Evolutionary conservation across 2,329 filamentous ascomycete species (phyloP).

Genomic region (Clarireedia hainanense): DNA sequence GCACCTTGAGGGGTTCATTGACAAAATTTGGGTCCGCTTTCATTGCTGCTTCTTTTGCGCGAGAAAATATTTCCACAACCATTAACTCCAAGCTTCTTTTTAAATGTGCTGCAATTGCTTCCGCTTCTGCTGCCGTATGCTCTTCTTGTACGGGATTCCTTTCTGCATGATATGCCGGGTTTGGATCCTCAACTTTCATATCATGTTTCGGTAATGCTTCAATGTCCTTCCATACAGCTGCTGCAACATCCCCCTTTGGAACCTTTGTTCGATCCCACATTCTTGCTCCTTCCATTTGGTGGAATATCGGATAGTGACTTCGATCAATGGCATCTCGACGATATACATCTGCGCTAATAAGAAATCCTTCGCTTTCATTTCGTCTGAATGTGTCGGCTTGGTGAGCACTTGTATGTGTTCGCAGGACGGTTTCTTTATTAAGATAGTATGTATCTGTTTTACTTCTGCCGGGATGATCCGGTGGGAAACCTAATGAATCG

Average conservation of each 20-base stretch:
- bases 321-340: slow-evolving; percentile 89
- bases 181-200: slow-evolving; percentile 75
- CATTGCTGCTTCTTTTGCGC: slow-evolving; percentile 60
- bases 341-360: slow-evolving; percentile 92
- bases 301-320: slow-evolving; percentile 93
- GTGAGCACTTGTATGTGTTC: slow-evolving; percentile 93
- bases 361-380: slow-evolving; percentile 69
- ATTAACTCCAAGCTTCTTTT: slow-evolving; percentile 85
- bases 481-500: slow-evolving; percentile 87
- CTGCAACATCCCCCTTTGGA: slow-evolving; percentile 49
- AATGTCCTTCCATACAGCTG: slow-evolving; percentile 63
- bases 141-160: slow-evolving; percentile 73
- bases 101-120: slow-evolving; percentile 75
- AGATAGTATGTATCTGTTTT: slow-evolving; percentile 94
- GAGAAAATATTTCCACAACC: slow-evolving; percentile 80
- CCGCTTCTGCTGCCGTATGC: slow-evolving; percentile 72
- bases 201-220: slow-evolving; percentile 63
- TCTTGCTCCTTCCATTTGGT: slow-evolving; percentile 95
- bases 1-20: slow-evolving; percentile 70
- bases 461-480: slow-evolving; percentile 79
- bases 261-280: slow-evolving; percentile 71
- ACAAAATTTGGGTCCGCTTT: slow-evolving; percentile 40
- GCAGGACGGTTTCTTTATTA: slow-evolving; percentile 72
- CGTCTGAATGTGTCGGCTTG: slow-evolving; percentile 74
- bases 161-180: slow-evolving; percentile 67